Percentiles rank a stretch among this genome's conserved stretches.
phyloP scores from a whole-genome alignment of 208 protist genomes.

The Zelonia costaricensis region DNA sequence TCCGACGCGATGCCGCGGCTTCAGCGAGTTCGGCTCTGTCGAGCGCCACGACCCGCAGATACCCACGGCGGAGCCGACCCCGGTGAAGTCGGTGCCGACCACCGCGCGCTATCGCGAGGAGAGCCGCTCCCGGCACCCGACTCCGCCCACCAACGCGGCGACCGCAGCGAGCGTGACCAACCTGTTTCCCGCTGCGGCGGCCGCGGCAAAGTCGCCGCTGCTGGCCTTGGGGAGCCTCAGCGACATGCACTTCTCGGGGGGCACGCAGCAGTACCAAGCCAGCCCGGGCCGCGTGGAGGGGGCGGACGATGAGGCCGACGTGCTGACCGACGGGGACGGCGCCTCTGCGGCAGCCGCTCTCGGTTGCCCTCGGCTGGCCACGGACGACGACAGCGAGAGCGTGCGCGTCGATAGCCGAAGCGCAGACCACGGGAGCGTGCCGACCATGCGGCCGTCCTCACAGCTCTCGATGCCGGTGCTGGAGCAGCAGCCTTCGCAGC shows the following conservation, averaged over 20 bases:
- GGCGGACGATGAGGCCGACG: neutral
- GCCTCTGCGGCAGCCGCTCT: too few species aligned
- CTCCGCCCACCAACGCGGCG: neutral
- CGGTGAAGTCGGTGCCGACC: constrained; percentile 25
- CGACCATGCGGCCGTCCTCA: neutral
- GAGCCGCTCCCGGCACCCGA: neutral
- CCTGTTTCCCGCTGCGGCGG: too few species aligned
- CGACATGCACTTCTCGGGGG: neutral
- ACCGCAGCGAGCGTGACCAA: neutral
- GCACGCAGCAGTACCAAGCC: neutral
- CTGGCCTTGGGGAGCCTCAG: neutral
- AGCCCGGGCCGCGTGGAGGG: neutral
- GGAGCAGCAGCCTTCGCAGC: constrained; percentile 8
- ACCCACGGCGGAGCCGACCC: constrained; percentile 43
- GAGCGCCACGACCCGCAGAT: constrained; percentile 29
- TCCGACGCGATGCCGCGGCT: neutral
- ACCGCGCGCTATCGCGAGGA: constrained; percentile 36
- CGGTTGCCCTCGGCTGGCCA: neutral
- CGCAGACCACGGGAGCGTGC: neutral
- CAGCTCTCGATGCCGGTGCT: constrained; percentile 6
- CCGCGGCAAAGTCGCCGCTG: too few species aligned
- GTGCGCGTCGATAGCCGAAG: neutral
- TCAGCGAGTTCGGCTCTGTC: constrained; percentile 2
- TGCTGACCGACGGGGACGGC: too few species aligned
- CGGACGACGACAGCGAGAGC: constrained; percentile 1